A percentile compares a stretch with the other conserved stretches of the same genome.
Evolutionary conservation across 495 filamentous ascomycete genomes (phyloP).

Genomic region (Penicillium longicatenatum): DNA sequence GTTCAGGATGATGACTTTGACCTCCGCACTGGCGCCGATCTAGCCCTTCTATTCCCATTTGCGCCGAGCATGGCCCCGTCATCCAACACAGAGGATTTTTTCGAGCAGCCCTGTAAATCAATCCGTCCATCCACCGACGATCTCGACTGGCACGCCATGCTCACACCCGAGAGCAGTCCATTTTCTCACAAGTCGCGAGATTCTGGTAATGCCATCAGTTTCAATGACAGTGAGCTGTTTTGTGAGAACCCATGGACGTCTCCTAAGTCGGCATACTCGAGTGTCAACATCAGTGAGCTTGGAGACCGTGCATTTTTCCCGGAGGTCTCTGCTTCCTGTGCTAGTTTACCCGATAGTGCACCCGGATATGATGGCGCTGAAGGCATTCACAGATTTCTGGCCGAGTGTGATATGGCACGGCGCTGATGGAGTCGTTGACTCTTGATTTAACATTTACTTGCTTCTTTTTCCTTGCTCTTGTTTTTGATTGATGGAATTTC

Average conservation of each 20-base stretch:
- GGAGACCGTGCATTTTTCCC: slow-evolving; percentile 47
- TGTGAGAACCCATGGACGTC: slow-evolving; percentile 54
- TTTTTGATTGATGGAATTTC: slow-evolving; percentile 4
- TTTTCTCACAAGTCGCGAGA: slow-evolving; percentile 28
- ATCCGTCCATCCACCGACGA: slow-evolving; percentile 32
- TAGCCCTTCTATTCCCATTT: slow-evolving; percentile 84
- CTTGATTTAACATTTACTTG: neutral
- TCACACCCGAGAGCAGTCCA: slow-evolving; percentile 43
- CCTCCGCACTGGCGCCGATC: slow-evolving; percentile 56
- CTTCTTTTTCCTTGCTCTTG: slow-evolving; percentile 12
- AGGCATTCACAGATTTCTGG: slow-evolving; percentile 84
- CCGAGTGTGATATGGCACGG: slow-evolving; percentile 73
- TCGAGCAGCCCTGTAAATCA: slow-evolving; percentile 25
- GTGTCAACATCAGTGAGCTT: slow-evolving; percentile 55
- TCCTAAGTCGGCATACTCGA: slow-evolving; percentile 50
- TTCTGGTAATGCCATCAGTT: slow-evolving; percentile 40
- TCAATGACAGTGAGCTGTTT: slow-evolving; percentile 49
- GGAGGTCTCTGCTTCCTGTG: slow-evolving; percentile 31
- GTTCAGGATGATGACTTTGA: slow-evolving; percentile 77
- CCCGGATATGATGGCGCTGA: slow-evolving; percentile 77
- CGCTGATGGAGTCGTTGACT: slow-evolving; percentile 10
- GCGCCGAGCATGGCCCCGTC: slow-evolving; percentile 60
- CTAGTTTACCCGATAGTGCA: slow-evolving; percentile 39
- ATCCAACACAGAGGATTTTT: slow-evolving; percentile 37
- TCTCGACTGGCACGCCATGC: slow-evolving; percentile 60